Base-by-base conservation (phyloP, 768 basidiomycete species). In the Suillus ampliporus region DNA sequence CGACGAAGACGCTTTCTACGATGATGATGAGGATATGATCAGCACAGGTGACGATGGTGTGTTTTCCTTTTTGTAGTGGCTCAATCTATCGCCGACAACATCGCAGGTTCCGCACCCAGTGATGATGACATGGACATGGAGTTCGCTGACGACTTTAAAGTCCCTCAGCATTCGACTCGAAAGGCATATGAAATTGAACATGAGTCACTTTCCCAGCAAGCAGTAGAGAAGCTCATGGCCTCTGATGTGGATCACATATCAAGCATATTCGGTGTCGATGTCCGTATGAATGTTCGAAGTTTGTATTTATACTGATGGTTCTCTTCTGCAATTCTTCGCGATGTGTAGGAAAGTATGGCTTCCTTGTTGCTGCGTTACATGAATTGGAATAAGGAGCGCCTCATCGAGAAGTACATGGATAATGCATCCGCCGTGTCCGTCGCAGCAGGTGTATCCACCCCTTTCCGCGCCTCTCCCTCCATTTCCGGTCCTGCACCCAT, bases 381-480 rank as follows among this genome's bases (percentile, higher is more conserved):
- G 82, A 81, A 84, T 60, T 99, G 97, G 97, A 99, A 99, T 82
- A 94, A 93, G 72, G 97, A 99, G 74, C 89, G 90, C 61, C 84
- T 99, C 23, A 94, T 95, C 68, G 97, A 99, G 79, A 91, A 93
- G 74, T 99, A 94, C 78, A 97, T 97, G 95, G 97, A 98, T 69
- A 92, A 94, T 63, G 86, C 93, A 1, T 81, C 87, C 21, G 78
- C 79, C 9, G 84, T 95, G 17, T 85, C 89, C 34, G 82, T 86
- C 31, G 84, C 86, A 8, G 94, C 96, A 1, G 97, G 97, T 4
- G 83, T 91, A 67, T 83, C 69, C 65, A 81, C 76, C 37, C 66
- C 72, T 40, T 69, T 70, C 35, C 76, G 62, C 43, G 56, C 41
- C 5, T 53, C 68, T 5, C 61, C 68, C 26, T 69, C 64, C 23